These are phyloP conservation scores for Pholiota microspora DNA, from an alignment of 768 basidiomycete species.

Conservation along the genomic window DNA sequence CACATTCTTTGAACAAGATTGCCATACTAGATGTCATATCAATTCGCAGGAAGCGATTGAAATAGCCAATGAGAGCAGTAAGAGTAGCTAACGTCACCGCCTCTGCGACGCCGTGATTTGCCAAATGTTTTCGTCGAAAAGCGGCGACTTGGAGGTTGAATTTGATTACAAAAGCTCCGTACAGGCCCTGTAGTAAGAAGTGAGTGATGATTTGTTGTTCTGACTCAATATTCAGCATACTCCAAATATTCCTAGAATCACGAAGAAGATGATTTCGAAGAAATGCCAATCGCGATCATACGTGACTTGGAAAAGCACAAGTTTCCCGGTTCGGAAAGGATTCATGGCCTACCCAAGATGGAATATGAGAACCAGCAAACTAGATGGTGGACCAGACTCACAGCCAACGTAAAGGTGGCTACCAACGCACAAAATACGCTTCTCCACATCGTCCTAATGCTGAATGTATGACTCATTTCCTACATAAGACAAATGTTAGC, in stretches of 20 bases:
- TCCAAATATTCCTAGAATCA: slow-evolving; percentile 94
- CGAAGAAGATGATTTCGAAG: slow-evolving; percentile 96
- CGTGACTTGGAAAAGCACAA: slow-evolving; percentile 97
- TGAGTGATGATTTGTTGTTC: slow-evolving; percentile 9
- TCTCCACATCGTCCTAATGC: slow-evolving; percentile 97
- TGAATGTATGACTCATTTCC: slow-evolving; percentile 99
- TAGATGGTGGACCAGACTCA: slow-evolving; percentile 47
- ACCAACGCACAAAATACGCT: slow-evolving; percentile 97
- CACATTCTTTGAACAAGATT: slow-evolving; percentile 93
- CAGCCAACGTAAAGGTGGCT: slow-evolving; percentile 93
- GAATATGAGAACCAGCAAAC: neutral
- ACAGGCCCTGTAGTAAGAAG: slow-evolving; percentile 67
- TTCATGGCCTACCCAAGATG: slow-evolving; percentile 80
- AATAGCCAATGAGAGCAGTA: slow-evolving; percentile 91
- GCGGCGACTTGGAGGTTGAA: slow-evolving; percentile 95
- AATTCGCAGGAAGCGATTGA: slow-evolving; percentile 90
- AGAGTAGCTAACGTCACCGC: slow-evolving; percentile 83
- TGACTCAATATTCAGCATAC: slow-evolving; percentile 40
- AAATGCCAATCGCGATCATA: slow-evolving; percentile 99
- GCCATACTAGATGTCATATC: slow-evolving; percentile 98
- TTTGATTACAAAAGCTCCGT: slow-evolving; percentile 96
- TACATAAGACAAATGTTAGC: slow-evolving; percentile 25
- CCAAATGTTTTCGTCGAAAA: slow-evolving; percentile 89
- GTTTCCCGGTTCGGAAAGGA: slow-evolving; percentile 95
- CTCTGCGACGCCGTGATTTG: slow-evolving; percentile 82